Evolutionary conservation across 306 rosid species (phyloP), one percentile per base, ranked within the genome.

Genomic region (Oemleria cerasiformis): DNA sequence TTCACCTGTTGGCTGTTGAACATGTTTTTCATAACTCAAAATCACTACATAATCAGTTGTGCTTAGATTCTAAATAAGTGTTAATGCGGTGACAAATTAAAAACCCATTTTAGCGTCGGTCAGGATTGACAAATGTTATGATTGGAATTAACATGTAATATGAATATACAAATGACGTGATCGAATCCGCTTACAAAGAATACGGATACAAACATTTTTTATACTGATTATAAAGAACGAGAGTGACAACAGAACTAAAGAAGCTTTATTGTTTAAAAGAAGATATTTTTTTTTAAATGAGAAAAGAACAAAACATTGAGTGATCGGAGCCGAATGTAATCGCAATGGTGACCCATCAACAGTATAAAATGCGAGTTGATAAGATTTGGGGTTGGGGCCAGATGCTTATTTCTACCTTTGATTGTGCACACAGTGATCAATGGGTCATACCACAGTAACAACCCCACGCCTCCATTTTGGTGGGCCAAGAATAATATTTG

Each of bases 301-400:
- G 50, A 71, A 45, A 69, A 16, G 30, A 77, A 64, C 47, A 77
- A 77, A 71, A 36, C 44, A 60, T 73, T 43, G 60, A 73, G 78
- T 51, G 71, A 58, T 49, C 58, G 74, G 41, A 53, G 49, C 64
- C 41, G 44, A 59, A 38, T 17, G 25, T 47, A 66, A 66, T 66
- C 57, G 19, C 17, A 8, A 50, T 53, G 66, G 49, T 66, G 74
- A 50, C 77, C 77, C 82, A 73, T 66, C 25, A 51, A 73, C 50
- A 57, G 51, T 30, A 49, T 51, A 72, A 30, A 65, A 65, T 49
- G 51, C 10, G 30, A 15, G 45, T 8, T 15, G 65, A 59, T 73
- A 65, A 56, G 73, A 71, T n/a, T 39, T 72, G 40, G 54, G 40
- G 53, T 72, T 48, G 54, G 40, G 53, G 40, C 45, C 59, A 40